Evolutionary conservation across 768 basidiomycete species (phyloP).

Genomic region (Panus rudis): DNA sequence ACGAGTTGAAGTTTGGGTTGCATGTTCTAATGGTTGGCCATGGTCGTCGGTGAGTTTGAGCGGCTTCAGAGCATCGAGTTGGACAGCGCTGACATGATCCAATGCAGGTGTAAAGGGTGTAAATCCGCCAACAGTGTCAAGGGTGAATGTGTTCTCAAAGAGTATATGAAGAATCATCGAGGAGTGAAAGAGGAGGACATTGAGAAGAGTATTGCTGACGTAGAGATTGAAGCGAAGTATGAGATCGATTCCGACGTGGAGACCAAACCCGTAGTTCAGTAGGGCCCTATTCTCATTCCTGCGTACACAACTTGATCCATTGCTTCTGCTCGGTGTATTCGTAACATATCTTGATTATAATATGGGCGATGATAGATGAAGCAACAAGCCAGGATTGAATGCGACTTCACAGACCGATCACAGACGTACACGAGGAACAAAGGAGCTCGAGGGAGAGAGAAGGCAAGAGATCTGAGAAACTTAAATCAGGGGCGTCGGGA

Average conservation of each 20-base stretch:
- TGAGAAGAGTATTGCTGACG: constrained; percentile 10
- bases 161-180: constrained; percentile 25
- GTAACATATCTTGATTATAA: too few species aligned
- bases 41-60: constrained; percentile 35
- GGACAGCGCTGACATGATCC: background rate
- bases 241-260: background rate
- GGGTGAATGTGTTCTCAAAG: constrained; percentile 30
- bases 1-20: constrained; percentile 47
- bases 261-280: too few species aligned
- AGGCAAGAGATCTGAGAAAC: too few species aligned
- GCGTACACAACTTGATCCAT: too few species aligned
- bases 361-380: too few species aligned
- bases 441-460: too few species aligned
- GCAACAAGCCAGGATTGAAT: too few species aligned
- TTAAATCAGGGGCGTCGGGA: too few species aligned
- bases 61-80: background rate
- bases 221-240: constrained; percentile 8
- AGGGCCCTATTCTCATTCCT: too few species aligned
- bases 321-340: too few species aligned
- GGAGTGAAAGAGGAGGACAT: constrained; percentile 12
- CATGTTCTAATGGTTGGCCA: constrained; percentile 56
- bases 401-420: too few species aligned
- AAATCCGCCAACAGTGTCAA: constrained; percentile 27
- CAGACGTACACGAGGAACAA: too few species aligned
- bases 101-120: constrained; percentile 37